Conservation (phyloP, 805 yeast genomes). For the Diddensiella transvaalensis region DNA sequence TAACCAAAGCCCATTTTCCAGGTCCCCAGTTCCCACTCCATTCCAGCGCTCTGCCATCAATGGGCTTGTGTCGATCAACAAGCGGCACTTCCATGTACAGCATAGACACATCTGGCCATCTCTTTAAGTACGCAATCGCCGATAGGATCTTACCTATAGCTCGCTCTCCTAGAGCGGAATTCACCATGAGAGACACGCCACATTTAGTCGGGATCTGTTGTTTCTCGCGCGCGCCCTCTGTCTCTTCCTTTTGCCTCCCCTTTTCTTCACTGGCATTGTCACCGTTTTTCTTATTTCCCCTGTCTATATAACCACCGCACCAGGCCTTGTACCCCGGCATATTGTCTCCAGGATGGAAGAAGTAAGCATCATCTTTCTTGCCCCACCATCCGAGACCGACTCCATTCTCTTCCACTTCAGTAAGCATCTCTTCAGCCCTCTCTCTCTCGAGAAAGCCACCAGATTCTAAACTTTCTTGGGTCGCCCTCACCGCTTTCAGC, state of each 20-base stretch:
- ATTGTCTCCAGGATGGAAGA: not conserved
- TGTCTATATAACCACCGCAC: not conserved
- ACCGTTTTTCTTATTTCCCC: not conserved
- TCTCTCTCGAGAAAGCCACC: not conserved
- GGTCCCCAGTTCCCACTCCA: not conserved
- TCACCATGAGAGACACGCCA: not conserved
- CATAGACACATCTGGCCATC: not conserved
- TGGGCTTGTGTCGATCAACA: not conserved
- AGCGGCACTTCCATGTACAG: constrained; percentile 1
- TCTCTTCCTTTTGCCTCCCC: too few species aligned
- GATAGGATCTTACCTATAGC: not conserved
- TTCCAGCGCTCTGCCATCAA: not conserved
- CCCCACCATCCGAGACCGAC: not conserved
- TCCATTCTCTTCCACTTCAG: not conserved
- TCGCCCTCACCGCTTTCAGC: not conserved
- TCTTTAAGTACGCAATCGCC: not conserved
- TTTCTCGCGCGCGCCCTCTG: not conserved
- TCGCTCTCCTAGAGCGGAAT: not conserved
- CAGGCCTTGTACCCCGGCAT: not conserved
- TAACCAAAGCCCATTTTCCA: not conserved
- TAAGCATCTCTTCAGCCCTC: not conserved
- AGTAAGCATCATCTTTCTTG: not conserved
- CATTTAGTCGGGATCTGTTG: not conserved
- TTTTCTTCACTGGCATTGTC: not conserved
- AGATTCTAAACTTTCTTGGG: not conserved